Evolutionary conservation across 169 alveolate genomes (phyloP), one percentile per base, ranked within the genome.

Genomic region (Eimeria necatrix): DNA sequence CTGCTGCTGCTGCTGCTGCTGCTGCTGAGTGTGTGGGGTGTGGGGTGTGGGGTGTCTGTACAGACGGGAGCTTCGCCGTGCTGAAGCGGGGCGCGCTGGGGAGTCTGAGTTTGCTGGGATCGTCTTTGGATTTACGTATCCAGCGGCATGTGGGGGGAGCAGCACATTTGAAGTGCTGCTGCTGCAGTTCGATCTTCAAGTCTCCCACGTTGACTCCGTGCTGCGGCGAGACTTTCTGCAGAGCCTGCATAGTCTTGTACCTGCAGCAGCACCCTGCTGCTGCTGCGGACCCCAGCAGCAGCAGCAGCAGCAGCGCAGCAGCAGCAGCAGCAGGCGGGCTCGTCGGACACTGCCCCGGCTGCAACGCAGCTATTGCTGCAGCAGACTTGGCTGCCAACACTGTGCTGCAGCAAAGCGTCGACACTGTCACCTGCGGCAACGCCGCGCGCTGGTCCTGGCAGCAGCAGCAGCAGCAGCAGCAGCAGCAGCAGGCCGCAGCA

Each of bases 91-190:
- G 76, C 61, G 60, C 83, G 16, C 41, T 90, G 14, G 61, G 89
- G 26, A 59, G 89, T 9, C 49, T 56, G 70, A 73, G 89, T 53
- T 53, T 60, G 7, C 61, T 90, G 61, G 83, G 89, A n/a, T 90
- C 89, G 88, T 81, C 83, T 4, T 26, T 90, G 51, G 94, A 90
- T 64, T 9, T 64, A 24, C 56, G 83, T 64, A 74, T 90, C 22
- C 89, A 90, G 80, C 94, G 94, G 9, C 94, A 90, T 26, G 89
- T 74, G 46, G 94, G 94, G 18, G 83, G 94, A 18, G 89, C 94
- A 3, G 74, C 90, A 46, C 94, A 90, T 4, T 80, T 90, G 60
- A 71, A 74, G 81, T 90, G 94, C 80, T 64, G 85, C 64, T 59
- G 83, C 81, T 90, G 94, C 68, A 32, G 48, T 26, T 41, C 70